Evolutionary conservation across 2,329 filamentous ascomycete genomes (phyloP).

Genomic region (Thelonectria discophora): DNA sequence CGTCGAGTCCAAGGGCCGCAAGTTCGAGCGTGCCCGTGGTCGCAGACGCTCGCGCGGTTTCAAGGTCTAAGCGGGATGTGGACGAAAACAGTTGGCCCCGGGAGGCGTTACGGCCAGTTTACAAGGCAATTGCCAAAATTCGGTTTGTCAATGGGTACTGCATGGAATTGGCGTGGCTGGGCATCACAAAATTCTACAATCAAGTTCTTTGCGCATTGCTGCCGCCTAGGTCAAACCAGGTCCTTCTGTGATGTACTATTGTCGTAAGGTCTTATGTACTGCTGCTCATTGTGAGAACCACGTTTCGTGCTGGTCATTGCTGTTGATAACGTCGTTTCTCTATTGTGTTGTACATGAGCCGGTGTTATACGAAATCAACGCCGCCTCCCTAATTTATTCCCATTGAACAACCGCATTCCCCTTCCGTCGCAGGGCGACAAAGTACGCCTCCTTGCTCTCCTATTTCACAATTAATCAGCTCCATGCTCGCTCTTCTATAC

Average conservation of each 20-base stretch:
- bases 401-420: conserved; percentile 44
- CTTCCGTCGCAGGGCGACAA: conserved; percentile 80
- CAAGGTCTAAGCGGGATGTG: conserved; percentile 85
- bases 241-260: neutral
- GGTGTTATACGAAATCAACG: neutral
- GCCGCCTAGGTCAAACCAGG: conserved; percentile 31
- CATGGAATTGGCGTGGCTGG: conserved; percentile 59
- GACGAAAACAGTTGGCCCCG: conserved; percentile 40
- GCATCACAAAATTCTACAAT: conserved; percentile 54
- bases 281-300: too few species aligned
- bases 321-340: neutral
- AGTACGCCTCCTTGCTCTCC: conserved; percentile 78
- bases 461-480: conserved; percentile 18
- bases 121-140: conserved; percentile 42
- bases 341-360: neutral
- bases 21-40: conserved; percentile 99
- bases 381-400: neutral
- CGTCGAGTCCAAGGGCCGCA: conserved; percentile 97
- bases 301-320: too few species aligned
- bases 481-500: neutral
- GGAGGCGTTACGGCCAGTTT: conserved; percentile 41
- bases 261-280: too few species aligned
- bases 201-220: conserved; percentile 43
- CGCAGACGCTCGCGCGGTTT: conserved; percentile 98
- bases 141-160: conserved; percentile 49